Conservation (phyloP, 495 filamentous ascomycete genomes). For the Neurospora africana region DNA sequence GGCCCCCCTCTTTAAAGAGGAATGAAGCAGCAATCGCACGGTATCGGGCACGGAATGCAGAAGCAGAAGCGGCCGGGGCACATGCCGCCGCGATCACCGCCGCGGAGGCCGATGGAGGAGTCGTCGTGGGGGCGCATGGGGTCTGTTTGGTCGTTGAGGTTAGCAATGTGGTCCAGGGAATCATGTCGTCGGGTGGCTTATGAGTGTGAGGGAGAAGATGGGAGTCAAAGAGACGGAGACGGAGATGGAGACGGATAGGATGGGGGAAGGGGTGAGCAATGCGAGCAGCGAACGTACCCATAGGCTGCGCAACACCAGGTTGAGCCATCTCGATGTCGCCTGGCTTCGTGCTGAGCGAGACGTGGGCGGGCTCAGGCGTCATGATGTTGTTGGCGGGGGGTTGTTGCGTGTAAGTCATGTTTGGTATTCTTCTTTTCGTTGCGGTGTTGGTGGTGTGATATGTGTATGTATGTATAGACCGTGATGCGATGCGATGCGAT, state of each 20-base stretch:
- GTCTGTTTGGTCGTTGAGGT: constrained; percentile 12
- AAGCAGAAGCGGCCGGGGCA: constrained; percentile 38
- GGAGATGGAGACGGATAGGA: too few relatives aligned
- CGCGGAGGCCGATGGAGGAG: constrained; percentile 23
- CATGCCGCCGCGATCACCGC: constrained; percentile 22
- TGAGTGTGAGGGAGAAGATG: too few relatives aligned
- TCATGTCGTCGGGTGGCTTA: too few relatives aligned
- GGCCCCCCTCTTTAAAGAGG: not conserved
- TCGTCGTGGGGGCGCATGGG: constrained; percentile 30
- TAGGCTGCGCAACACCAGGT: constrained; percentile 20
- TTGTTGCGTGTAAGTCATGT: not conserved
- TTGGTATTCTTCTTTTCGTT: not conserved
- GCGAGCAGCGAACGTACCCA: too few relatives aligned
- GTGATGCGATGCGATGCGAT: not conserved
- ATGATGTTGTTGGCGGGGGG: not conserved
- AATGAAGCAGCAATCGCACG: constrained; percentile 35
- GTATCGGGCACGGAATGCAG: constrained; percentile 33
- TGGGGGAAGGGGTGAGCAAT: too few relatives aligned
- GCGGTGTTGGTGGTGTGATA: not conserved
- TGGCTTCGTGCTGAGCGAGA: not conserved
- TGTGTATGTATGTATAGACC: not conserved
- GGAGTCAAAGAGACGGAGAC: too few relatives aligned
- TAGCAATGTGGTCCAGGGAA: not conserved
- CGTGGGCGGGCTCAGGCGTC: constrained; percentile 6
- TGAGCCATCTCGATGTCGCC: constrained; percentile 18